Percentiles rank a stretch among this genome's conserved stretches.
phyloP scores from a whole-genome alignment of 805 yeast genomes.

The Candida chilensis region DNA sequence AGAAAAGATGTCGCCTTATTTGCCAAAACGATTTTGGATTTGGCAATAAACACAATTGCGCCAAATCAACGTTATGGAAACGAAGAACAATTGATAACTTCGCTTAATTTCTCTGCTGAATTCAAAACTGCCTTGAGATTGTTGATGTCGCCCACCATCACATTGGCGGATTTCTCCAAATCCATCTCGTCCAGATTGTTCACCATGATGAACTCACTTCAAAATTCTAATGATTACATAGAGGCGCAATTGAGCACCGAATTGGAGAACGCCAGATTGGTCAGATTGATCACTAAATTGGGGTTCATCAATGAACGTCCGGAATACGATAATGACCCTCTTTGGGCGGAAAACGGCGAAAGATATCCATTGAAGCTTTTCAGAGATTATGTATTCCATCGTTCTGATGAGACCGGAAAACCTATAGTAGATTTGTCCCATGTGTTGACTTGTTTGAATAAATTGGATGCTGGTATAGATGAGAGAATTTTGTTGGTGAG shows the following conservation, averaged over 20 bases:
- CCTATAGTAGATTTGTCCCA: conserved; percentile 79
- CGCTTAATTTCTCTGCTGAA: conserved; percentile 24
- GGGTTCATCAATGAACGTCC: conserved; percentile 73
- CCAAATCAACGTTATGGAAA: conserved; percentile 11
- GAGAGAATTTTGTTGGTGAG: conserved; percentile 77
- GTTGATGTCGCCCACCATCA: too few species aligned
- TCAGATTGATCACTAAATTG: conserved; percentile 73
- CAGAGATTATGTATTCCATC: conserved; percentile 80
- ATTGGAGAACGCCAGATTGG: conserved; percentile 81
- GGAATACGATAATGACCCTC: conserved; percentile 43
- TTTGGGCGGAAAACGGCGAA: conserved; percentile 72
- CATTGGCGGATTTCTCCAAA: conserved; percentile 24
- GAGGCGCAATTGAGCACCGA: conserved; percentile 62
- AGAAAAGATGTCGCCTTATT: conserved; percentile 46
- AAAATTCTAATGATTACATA: conserved; percentile 43
- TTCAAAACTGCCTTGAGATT: conserved; percentile 35
- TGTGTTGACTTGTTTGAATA: conserved; percentile 71
- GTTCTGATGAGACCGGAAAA: conserved; percentile 65
- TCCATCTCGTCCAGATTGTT: conserved; percentile 36
- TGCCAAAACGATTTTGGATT: conserved; percentile 50
- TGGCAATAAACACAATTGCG: conserved; percentile 34
- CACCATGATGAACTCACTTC: conserved; percentile 37
- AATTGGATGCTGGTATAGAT: conserved; percentile 85
- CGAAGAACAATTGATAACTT: conserved; percentile 5
- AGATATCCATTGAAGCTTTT: conserved; percentile 67